A percentile compares a stretch with the other conserved stretches of the same genome.
Evolutionary conservation across 2,329 filamentous ascomycete species (phyloP).

Genomic region (Monilinia fructicola): DNA sequence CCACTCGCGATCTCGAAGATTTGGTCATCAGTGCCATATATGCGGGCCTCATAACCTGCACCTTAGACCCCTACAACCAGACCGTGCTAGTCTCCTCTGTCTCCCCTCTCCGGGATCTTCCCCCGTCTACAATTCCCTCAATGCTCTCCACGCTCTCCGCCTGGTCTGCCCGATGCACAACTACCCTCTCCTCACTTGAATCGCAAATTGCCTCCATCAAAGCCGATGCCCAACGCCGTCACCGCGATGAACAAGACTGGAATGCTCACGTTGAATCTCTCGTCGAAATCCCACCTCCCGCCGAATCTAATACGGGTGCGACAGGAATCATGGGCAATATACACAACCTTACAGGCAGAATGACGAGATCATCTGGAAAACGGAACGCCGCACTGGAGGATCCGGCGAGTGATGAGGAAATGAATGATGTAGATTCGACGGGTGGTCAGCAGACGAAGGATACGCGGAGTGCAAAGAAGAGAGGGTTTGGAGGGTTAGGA

Average conservation of each 20-base stretch:
- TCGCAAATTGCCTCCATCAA: conserved; percentile 69
- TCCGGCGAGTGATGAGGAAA: conserved; percentile 48
- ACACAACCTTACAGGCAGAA: conserved; percentile 5
- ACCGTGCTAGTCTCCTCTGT: conserved; percentile 77
- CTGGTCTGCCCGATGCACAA: conserved; percentile 78
- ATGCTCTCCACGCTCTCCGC: conserved; percentile 67
- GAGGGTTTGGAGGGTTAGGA: conserved; percentile 33
- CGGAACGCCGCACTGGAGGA: conserved; percentile 36
- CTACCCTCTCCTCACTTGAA: conserved; percentile 73
- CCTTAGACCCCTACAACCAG: conserved; percentile 75
- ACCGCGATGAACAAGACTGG: conserved; percentile 44
- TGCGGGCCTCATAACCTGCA: conserved; percentile 75
- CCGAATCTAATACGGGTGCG: not conserved
- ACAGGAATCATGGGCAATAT: not conserved
- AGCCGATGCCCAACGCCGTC: conserved; percentile 53
- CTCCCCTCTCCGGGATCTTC: conserved; percentile 81
- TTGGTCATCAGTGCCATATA: conserved; percentile 88
- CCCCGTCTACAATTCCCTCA: conserved; percentile 66
- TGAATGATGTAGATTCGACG: not conserved
- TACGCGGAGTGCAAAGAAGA: conserved; percentile 56
- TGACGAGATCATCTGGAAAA: conserved; percentile 15
- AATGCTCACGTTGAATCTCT: conserved; percentile 35
- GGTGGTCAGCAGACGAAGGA: conserved; percentile 51
- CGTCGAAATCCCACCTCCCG: conserved; percentile 29
- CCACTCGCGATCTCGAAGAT: conserved; percentile 72